phyloP scores from a whole-genome alignment of 306 rosid genomes.

The Casuarina equisetifolia region DNA sequence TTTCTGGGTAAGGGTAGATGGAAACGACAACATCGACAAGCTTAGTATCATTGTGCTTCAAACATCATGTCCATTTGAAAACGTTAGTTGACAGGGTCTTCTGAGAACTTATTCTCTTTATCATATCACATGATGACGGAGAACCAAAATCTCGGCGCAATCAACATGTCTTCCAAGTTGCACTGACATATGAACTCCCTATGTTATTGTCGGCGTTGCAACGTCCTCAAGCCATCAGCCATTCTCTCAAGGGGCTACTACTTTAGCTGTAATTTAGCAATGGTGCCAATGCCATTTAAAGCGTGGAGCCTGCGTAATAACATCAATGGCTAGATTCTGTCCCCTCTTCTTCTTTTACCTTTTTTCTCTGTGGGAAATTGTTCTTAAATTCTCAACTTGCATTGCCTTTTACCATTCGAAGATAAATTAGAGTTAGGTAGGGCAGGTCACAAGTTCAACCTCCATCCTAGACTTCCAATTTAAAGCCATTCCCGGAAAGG shows the following conservation, averaged over 20 bases:
- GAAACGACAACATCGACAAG: constrained; percentile 36
- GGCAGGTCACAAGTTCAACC: neutral
- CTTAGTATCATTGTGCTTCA: constrained; percentile 49
- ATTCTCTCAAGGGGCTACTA: too few species aligned
- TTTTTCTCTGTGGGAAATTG: neutral
- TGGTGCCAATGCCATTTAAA: neutral
- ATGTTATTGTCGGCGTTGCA: neutral
- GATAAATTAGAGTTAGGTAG: neutral
- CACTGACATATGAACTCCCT: constrained; percentile 30
- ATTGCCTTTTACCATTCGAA: neutral
- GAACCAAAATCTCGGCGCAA: constrained; percentile 30
- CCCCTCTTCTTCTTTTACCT: neutral
- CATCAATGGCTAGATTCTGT: neutral
- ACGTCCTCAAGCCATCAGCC: neutral
- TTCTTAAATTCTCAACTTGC: neutral
- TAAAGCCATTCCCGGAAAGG: too few species aligned
- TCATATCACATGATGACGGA: constrained; percentile 36
- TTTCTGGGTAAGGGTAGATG: constrained; percentile 18
- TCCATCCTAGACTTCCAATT: too few species aligned
- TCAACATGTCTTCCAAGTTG: constrained; percentile 37
- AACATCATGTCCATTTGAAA: constrained; percentile 56
- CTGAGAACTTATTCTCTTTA: constrained; percentile 44
- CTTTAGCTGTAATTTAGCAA: too few species aligned
- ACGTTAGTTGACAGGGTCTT: constrained; percentile 30
- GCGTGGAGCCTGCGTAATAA: neutral